A percentile compares a stretch with the other conserved stretches of the same genome.
Conservation (phyloP, 495 filamentous ascomycete genomes). For the Aspergillus coremiiformis region DNA sequence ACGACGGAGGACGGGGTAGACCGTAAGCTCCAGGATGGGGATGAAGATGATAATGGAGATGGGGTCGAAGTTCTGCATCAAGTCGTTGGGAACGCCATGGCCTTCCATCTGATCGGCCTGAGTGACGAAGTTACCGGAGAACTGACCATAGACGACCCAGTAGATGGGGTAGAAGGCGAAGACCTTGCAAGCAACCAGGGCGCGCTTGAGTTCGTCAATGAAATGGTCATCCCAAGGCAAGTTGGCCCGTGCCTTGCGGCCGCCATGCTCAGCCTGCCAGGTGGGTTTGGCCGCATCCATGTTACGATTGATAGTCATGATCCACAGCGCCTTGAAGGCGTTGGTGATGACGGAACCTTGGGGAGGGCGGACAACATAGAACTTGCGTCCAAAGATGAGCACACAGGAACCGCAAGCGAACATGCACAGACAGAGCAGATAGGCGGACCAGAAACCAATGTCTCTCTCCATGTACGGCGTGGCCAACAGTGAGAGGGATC, state of each 20-base stretch:
- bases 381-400: slow-evolving; percentile 48
- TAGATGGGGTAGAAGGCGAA: slow-evolving; percentile 54
- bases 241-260: slow-evolving; percentile 7
- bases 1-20: slow-evolving; percentile 62
- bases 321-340: slow-evolving; percentile 53
- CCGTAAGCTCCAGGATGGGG: slow-evolving; percentile 56
- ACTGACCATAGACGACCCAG: slow-evolving; percentile 56
- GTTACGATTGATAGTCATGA: slow-evolving; percentile 47
- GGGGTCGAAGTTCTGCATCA: slow-evolving; percentile 71
- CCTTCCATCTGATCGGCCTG: slow-evolving; percentile 48
- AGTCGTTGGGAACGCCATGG: slow-evolving; percentile 61
- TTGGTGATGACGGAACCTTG: slow-evolving; percentile 56
- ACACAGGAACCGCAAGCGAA: slow-evolving; percentile 48
- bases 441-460: slow-evolving; percentile 69
- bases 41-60: slow-evolving; percentile 66
- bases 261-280: slow-evolving; percentile 43
- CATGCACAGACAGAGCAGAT: slow-evolving; percentile 58
- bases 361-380: slow-evolving; percentile 55
- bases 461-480: slow-evolving; percentile 61
- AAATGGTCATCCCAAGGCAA: slow-evolving; percentile 55
- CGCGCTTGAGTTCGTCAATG: slow-evolving; percentile 55
- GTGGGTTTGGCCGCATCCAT: slow-evolving; percentile 55
- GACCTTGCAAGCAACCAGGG: slow-evolving; percentile 52
- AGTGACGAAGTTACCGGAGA: slow-evolving; percentile 52
- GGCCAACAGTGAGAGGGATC: slow-evolving; percentile 55